These are phyloP conservation scores for Papiliotrema laurentii DNA, from an alignment of 1,284 basidiomycete genomes.

Conservation along the genomic window DNA sequence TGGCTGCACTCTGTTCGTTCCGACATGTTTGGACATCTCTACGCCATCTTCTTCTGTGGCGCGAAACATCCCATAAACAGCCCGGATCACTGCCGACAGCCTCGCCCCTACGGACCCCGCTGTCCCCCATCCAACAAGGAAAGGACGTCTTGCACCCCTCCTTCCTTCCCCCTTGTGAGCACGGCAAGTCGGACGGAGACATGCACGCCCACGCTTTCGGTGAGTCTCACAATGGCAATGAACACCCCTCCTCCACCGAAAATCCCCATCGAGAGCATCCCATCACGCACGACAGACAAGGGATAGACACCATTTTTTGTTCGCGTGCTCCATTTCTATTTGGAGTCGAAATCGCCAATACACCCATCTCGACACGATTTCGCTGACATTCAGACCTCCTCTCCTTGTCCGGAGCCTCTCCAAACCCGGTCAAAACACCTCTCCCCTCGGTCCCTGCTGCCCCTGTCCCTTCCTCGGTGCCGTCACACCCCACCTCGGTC, in stretches of 20 bases:
- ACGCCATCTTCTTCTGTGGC: too few species aligned
- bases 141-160: slow-evolving; percentile 37
- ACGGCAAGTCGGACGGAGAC: slow-evolving; percentile 33
- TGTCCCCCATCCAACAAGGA: slow-evolving; percentile 11
- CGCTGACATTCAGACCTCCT: slow-evolving; percentile 29
- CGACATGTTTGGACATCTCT: neutral
- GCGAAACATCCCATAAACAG: slow-evolving; percentile 4
- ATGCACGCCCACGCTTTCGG: slow-evolving; percentile 46
- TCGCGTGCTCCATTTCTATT: neutral
- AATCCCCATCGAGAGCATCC: too few species aligned
- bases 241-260: too few species aligned
- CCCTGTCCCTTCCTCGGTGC: slow-evolving; percentile 32
- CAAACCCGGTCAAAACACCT: slow-evolving; percentile 1
- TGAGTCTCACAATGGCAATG: slow-evolving; percentile 17
- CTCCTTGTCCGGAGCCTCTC: slow-evolving; percentile 23
- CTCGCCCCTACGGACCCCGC: slow-evolving; percentile 4
- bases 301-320: too few species aligned
- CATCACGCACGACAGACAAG: too few species aligned
- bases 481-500: slow-evolving; percentile 24
- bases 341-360: too few species aligned
- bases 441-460: slow-evolving; percentile 12
- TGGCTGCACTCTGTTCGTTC: neutral
- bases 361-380: too few species aligned
- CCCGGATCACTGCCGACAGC: slow-evolving; percentile 11
- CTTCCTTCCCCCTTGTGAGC: slow-evolving; percentile 42